Evolutionary conservation across 192 early-diverging fungal species (phyloP).

Genomic region (Umbelopsis isabellina): DNA sequence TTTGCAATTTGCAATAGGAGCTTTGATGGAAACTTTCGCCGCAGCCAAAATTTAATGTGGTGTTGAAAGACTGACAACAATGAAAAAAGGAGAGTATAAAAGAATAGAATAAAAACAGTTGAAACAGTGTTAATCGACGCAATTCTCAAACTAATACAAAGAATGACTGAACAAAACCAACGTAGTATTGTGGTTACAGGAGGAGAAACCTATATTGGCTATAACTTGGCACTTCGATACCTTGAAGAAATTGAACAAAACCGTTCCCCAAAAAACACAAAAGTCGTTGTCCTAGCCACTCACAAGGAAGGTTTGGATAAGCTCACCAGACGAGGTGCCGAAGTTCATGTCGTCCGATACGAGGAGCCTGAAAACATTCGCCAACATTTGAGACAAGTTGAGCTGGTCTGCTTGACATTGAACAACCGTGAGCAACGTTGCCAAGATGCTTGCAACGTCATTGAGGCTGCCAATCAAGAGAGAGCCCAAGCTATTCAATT

Average conservation of each 20-base stretch:
- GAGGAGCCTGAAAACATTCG: slow-evolving; percentile 12
- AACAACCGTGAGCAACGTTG: not conserved
- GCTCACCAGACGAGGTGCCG: not conserved
- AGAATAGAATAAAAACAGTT: not conserved
- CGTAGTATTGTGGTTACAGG: slow-evolving; percentile 4
- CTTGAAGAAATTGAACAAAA: not conserved
- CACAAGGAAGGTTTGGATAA: not conserved
- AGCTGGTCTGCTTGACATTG: not conserved
- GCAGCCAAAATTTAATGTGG: too few species aligned
- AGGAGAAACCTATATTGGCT: slow-evolving; percentile 8
- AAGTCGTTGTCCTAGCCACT: not conserved
- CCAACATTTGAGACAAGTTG: slow-evolving; percentile 13
- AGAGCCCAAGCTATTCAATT: slow-evolving; percentile 2
- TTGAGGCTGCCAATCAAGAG: slow-evolving; percentile 7
- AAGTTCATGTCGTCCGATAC: slow-evolving; percentile 18
- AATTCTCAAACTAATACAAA: not conserved
- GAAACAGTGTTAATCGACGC: not conserved
- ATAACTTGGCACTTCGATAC: slow-evolving; percentile 6
- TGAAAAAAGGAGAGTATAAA: too few species aligned
- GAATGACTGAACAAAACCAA: slow-evolving; percentile 5
- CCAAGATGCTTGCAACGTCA: slow-evolving; percentile 15
- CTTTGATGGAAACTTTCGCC: too few species aligned
- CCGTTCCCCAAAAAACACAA: not conserved
- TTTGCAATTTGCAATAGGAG: too few species aligned
- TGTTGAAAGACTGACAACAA: too few species aligned